phyloP scores from a whole-genome alignment of 306 rosid genomes.

The Rosa multiflora region DNA sequence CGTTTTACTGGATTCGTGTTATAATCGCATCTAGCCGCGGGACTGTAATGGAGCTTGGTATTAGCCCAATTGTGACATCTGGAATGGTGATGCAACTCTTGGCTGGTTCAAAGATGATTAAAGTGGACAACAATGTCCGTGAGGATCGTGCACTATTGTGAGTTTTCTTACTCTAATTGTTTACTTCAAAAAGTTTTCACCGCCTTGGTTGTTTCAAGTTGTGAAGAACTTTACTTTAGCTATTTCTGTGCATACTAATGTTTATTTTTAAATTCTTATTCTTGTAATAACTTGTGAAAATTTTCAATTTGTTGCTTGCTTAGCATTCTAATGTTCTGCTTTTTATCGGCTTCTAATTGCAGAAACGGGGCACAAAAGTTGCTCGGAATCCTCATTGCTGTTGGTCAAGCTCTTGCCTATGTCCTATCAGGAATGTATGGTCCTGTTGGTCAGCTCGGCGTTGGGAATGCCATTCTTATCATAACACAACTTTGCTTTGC shows the following conservation, averaged over 20 bases:
- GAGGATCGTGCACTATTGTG: constrained; percentile 90
- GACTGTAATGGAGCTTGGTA: constrained; percentile 94
- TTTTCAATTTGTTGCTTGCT: neutral
- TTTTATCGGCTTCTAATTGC: neutral
- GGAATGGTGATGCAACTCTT: constrained; percentile 88
- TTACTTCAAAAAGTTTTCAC: neutral
- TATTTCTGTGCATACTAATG: neutral
- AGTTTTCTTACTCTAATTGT: constrained; percentile 24
- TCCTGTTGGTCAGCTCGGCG: constrained; percentile 94
- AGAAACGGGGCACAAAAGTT: constrained; percentile 91
- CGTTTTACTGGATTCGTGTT: constrained; percentile 93
- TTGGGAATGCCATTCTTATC: constrained; percentile 88
- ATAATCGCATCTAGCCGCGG: constrained; percentile 92
- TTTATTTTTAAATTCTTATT: neutral
- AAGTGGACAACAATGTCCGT: constrained; percentile 78
- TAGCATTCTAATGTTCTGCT: neutral
- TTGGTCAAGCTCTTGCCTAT: constrained; percentile 91
- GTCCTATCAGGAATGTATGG: constrained; percentile 93
- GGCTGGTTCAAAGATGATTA: constrained; percentile 81
- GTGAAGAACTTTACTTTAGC: neutral
- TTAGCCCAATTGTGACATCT: constrained; percentile 90
- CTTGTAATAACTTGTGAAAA: neutral
- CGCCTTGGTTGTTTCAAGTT: too few relatives aligned
- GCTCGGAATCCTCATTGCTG: constrained; percentile 80
- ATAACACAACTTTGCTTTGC: constrained; percentile 87